Evolutionary conservation across 306 rosid genomes (phyloP), one percentile per base, ranked within the genome.

Genomic region (Begonia masoniana): DNA sequence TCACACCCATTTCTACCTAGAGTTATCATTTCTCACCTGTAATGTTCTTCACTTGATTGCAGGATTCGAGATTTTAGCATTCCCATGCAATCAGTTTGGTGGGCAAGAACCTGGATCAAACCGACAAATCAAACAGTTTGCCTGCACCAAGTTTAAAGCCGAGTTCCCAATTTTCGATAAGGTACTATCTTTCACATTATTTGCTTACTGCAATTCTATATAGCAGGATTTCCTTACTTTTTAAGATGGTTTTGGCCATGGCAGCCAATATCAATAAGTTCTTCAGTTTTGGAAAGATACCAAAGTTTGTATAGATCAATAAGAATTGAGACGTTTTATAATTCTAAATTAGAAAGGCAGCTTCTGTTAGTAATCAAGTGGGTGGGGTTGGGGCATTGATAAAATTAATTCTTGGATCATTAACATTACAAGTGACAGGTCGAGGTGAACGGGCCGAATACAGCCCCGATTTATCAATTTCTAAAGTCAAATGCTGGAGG

Each of bases 11-110:
- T 4, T 1, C 9, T 31, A 6, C 3, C 7, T 31, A 31, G 8
- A 31, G 9, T 7, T 31, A 31, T 1, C 39, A 31, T 31, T 31
- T 31, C 39, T 31, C 8, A 31, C 3, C 9, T 31, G 1, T 31
- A 31, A 31, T 31, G 7, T 3, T 31, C 39, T 31, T 7, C 14
- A 19, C 47, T 55, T 59, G 41, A 60, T 71, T 72, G 70, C 69
- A 92, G 99, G 99, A 60, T 70, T 91, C 55, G 96, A 91, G 82
- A 62, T 91, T 64, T 75, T 91, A 62, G 99, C 99, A 62, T 91
- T 91, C 74, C 99, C 99, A 23, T 86, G 95, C 83, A 91, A 91
- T 76, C 99, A 91, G 70, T 91, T 91, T 74, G 99, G 99, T 21
- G 78, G 85, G 66, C 96, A 91, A 71, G 99, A 91, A 63, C 99